A percentile compares a stretch with the other conserved stretches of the same genome.
Conservation (phyloP, 331 rosid genomes). For the Quercus lobata region DNA sequence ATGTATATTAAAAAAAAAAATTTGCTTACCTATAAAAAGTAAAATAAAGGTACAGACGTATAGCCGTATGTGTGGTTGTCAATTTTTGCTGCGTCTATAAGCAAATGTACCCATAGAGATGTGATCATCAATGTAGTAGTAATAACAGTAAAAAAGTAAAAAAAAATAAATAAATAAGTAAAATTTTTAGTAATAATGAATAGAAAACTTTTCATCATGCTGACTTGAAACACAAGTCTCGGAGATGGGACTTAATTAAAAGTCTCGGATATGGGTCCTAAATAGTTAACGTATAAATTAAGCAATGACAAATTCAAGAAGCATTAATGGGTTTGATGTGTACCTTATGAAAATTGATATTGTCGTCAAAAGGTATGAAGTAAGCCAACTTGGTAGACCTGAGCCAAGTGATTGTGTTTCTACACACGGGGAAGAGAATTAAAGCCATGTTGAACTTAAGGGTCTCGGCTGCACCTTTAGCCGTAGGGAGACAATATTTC, state of each 20-base stretch:
- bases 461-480: conserved; percentile 94
- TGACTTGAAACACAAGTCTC: not conserved
- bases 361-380: conserved; percentile 88
- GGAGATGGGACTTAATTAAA: not conserved
- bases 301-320: not conserved
- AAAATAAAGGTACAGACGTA: too few relatives aligned
- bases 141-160: not conserved
- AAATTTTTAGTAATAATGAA: not conserved
- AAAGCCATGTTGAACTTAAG: conserved; percentile 97
- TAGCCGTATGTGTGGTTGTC: too few relatives aligned
- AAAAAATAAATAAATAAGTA: not conserved
- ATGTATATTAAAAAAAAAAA: too few relatives aligned
- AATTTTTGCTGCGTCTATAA: too few relatives aligned
- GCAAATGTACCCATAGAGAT: not conserved
- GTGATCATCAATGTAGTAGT: not conserved
- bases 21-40: too few relatives aligned
- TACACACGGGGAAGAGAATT: conserved; percentile 82
- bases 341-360: conserved; percentile 98
- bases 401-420: conserved; percentile 94
- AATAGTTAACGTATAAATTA: not conserved
- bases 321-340: conserved; percentile 16
- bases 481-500: conserved; percentile 88
- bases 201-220: not conserved
- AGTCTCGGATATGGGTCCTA: conserved; percentile 1
- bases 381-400: conserved; percentile 67